phyloP scores from a whole-genome alignment of 129 eudicot species.

The Scalesia atractyloides region DNA sequence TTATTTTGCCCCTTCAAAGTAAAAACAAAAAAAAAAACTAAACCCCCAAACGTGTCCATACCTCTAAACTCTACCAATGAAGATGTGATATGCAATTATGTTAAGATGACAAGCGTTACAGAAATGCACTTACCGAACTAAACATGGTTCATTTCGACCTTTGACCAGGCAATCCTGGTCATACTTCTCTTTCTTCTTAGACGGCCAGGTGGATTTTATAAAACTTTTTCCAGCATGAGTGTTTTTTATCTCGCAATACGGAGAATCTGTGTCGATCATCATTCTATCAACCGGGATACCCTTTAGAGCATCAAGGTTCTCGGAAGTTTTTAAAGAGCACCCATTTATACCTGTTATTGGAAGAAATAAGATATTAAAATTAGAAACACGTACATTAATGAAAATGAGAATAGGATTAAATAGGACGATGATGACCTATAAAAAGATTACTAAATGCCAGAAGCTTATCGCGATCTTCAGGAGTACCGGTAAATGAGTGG shows the following conservation, averaged over 20 bases:
- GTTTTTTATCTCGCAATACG: conserved; percentile 95
- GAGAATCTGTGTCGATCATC: conserved; percentile 99
- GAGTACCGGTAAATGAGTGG: conserved; percentile 90
- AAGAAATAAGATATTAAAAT: background rate
- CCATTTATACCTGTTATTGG: conserved; percentile 72
- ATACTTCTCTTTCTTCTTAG: conserved; percentile 93
- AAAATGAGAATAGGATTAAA: too few species aligned
- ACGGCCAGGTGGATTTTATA: conserved; percentile 79
- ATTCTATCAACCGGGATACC: conserved; percentile 81
- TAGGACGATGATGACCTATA: too few species aligned
- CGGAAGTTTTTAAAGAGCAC: conserved; percentile 83
- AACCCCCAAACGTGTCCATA: too few species aligned
- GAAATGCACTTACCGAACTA: conserved; percentile 66
- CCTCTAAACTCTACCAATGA: too few species aligned
- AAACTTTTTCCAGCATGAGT: conserved; percentile 82
- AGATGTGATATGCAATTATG: conserved; percentile 5
- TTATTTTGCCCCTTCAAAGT: too few species aligned
- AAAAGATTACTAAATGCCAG: conserved; percentile 72
- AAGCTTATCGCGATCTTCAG: conserved; percentile 89
- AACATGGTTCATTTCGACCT: conserved; percentile 98
- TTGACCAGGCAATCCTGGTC: conserved; percentile 79
- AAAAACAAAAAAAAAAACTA: too few species aligned
- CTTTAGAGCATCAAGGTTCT: conserved; percentile 86
- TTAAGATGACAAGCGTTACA: background rate
- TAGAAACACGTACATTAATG: conserved; percentile 2